Conservation (phyloP, 139 green algal genomes). For the Axilococcus clingmanii region DNA sequence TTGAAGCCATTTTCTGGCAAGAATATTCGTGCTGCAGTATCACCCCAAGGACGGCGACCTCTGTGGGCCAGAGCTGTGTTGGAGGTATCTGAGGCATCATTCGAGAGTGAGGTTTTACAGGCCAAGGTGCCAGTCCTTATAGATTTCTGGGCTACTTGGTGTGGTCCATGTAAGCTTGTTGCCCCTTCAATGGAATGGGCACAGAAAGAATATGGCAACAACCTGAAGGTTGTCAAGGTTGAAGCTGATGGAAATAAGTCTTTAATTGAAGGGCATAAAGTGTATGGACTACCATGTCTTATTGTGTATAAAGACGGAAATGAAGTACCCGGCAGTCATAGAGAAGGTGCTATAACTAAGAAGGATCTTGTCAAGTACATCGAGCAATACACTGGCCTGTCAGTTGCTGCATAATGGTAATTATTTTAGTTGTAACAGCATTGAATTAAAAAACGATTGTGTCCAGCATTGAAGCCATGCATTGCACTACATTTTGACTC, state of each 20-base stretch:
- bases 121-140: conserved; percentile 70
- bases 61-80: conserved; percentile 13
- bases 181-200: conserved; percentile 56
- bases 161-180: conserved; percentile 88
- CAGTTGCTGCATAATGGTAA: no score
- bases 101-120: conserved; percentile 64
- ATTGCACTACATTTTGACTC: conserved; percentile 88
- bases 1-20: no score
- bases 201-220: conserved; percentile 55
- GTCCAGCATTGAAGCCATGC: conserved; percentile 90
- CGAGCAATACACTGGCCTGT: background rate
- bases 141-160: conserved; percentile 92
- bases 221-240: conserved; percentile 91
- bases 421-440: no score
- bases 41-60: background rate
- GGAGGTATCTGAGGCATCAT: conserved; percentile 36
- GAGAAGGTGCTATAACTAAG: conserved; percentile 81
- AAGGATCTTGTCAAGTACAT: conserved; percentile 63
- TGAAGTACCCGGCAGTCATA: conserved; percentile 60
- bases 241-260: conserved; percentile 73
- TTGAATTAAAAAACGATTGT: conserved; percentile 78
- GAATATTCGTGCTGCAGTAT: conserved; percentile 2
- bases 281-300: conserved; percentile 90
- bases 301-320: conserved; percentile 85
- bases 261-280: conserved; percentile 85